A percentile compares a stretch with the other conserved stretches of the same genome.
Conservation (phyloP, 345 rosid genomes). For the Brassica carinata region DNA sequence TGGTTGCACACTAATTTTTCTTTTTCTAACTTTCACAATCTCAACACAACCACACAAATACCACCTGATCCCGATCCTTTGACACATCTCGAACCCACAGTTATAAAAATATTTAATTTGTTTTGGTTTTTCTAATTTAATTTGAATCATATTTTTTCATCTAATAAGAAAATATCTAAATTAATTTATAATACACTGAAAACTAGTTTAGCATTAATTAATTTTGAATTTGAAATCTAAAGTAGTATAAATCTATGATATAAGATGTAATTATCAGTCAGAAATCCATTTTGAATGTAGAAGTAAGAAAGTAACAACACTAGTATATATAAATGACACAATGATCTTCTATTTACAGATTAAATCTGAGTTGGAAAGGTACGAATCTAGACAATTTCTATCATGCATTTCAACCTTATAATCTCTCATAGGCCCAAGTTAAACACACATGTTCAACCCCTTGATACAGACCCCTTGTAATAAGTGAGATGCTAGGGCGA, state of each 20-base stretch:
- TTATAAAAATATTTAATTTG: background rate
- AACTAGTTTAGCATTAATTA: background rate
- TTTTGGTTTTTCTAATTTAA: too few relatives aligned
- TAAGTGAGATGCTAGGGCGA: background rate
- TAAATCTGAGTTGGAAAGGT: background rate
- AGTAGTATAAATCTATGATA: background rate
- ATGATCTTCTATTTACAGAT: background rate
- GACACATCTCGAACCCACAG: background rate
- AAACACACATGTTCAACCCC: background rate
- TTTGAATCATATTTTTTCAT: background rate
- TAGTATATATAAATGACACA: background rate
- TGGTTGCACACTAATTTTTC: conserved; percentile 28
- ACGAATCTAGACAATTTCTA: background rate
- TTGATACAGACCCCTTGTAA: background rate
- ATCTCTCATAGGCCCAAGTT: background rate
- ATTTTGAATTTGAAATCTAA: background rate
- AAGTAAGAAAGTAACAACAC: background rate
- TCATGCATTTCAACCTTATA: background rate
- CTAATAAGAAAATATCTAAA: background rate
- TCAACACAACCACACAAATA: conserved; percentile 23
- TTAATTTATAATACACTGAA: background rate
- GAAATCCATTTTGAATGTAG: background rate
- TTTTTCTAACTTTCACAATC: conserved; percentile 13
- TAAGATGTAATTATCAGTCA: background rate
- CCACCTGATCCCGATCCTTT: background rate